Base-by-base conservation (phyloP, 2,329 filamentous ascomycete species). In the Diplodia seriata region DNA sequence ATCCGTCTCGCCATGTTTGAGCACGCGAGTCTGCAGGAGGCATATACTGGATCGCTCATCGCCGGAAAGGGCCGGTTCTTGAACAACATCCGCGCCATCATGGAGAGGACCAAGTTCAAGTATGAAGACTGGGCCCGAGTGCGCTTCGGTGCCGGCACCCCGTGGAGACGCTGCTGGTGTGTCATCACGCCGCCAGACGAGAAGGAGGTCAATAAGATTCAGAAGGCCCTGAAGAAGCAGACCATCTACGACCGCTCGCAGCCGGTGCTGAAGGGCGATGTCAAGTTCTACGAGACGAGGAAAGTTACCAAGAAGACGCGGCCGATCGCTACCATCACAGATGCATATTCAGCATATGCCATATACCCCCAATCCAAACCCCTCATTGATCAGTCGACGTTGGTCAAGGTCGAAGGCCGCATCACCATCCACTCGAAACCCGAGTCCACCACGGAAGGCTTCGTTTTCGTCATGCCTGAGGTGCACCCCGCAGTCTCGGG, bases 401-500 rank as follows among this genome's bases (percentile, higher is more conserved):
- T 99, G 69, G 86, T 98, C 70, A 99, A 99, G 79, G 86, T 99
- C 33, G 95, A 99, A 80, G 95, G 94, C 11, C 88, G 89, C 70
- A 93, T 99, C 69, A 93, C 91, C 0, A 92, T 97, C 49, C 93
- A 97, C 79, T 90, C 90, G 0, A 87, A 89, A 14, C 89, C 91
- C 9, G 89, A 92, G 29, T 90, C 90, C 0, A 88, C 89, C 2
- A 91, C 91, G 0, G 95, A 99, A 77, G 95, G 95, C 0, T 97
- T 97, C 74, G 92, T 99, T 4, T 99, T 99, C 75, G 90, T 98
- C 72, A 97, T 99, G 94, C 95, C 95, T 4, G 95, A 99, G 78
- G 87, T 91, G 1, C 93, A 92, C 74, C 90, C 94, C n/a, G 94
- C 93, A 20, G 91, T 99, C 14, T 91, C 89, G 66, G 95, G 95